Evolutionary conservation across 495 filamentous ascomycete genomes (phyloP), one percentile per base, ranked within the genome.

Genomic region (Aspergillus saccharolyticus): DNA sequence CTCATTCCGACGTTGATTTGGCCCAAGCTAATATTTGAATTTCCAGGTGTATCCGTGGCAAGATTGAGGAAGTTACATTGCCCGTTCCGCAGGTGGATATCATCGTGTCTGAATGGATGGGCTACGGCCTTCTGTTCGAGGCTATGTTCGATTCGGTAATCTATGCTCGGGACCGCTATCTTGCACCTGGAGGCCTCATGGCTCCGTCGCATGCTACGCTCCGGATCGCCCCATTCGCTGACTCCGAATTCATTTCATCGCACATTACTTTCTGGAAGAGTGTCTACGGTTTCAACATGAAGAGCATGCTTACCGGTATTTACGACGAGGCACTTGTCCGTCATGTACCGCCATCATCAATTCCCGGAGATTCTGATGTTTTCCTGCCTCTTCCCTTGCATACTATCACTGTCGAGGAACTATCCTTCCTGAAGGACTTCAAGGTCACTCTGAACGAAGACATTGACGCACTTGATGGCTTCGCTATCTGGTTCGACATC

Each of bases 71-170:
- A 66, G 86, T 96, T 42, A 78, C 81, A 33, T 63, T 95, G 52
- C 89, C 90, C 1, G 87, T 91, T 59, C 78, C 83, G 55, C 79
- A 93, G 68, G 92, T 97, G 47, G 92, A 97, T 63, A 91, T 97
- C 70, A 96, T 97, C 62, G 85, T 97, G 55, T 96, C 90, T 2
- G 92, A 97, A 70, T 97, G 92, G 92, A 97, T 97, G 92, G 92
- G 92, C 4, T 97, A 97, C 68, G 88, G 89, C 68, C 78, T 97
- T 4, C 82, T 97, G 8, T 97, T 94, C 68, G 92, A 97, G 78
- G 86, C 85, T 63, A 97, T 97, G 92, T 82, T 97, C 59, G 91
- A 96, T 72, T 95, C 91, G 10, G 92, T 97, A 30, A 77, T 97
- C 49, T 91, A 88, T 58, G 92, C 92, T 20, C 80, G 92, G 45